A percentile compares a stretch with the other conserved stretches of the same genome.
phyloP scores from a whole-genome alignment of 2,329 filamentous ascomycete genomes.

The Aspergillus novoparasiticus region DNA sequence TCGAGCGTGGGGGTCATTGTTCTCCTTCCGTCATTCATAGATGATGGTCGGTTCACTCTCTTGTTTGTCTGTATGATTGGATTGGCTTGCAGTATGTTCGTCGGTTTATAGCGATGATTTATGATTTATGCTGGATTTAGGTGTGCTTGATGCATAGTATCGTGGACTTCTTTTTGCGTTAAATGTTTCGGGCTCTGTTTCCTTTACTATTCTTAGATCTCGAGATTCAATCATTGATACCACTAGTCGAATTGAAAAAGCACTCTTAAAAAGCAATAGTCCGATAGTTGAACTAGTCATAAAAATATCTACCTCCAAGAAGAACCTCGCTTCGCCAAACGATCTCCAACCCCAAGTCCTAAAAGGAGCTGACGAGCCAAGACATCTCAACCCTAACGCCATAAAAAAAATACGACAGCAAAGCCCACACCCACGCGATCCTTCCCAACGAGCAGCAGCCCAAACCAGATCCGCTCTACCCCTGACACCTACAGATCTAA shows the following conservation, averaged over 20 bases:
- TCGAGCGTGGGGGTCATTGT: conserved; percentile 5
- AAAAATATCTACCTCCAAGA: neutral
- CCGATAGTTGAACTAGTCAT: neutral
- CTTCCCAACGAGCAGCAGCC: neutral
- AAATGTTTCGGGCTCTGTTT: neutral
- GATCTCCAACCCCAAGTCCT: neutral
- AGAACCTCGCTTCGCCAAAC: neutral
- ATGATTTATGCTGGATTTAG: neutral
- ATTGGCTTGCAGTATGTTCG: neutral
- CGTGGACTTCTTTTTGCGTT: neutral
- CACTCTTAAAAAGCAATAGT: neutral
- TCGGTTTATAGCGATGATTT: neutral
- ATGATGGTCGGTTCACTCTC: neutral
- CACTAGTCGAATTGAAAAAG: neutral
- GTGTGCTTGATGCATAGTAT: neutral
- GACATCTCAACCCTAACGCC: neutral
- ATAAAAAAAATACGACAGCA: neutral
- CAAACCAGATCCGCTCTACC: neutral
- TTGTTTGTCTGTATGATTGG: neutral
- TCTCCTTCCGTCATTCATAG: conserved; percentile 2
- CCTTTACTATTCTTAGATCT: neutral
- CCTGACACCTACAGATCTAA: neutral
- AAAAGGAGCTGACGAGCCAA: neutral
- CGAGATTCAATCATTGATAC: neutral
- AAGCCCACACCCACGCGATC: neutral